Evolutionary conservation across 129 eudicot species (phyloP), one percentile per base, ranked within the genome.

Genomic region (Oenanthe sinensis): DNA sequence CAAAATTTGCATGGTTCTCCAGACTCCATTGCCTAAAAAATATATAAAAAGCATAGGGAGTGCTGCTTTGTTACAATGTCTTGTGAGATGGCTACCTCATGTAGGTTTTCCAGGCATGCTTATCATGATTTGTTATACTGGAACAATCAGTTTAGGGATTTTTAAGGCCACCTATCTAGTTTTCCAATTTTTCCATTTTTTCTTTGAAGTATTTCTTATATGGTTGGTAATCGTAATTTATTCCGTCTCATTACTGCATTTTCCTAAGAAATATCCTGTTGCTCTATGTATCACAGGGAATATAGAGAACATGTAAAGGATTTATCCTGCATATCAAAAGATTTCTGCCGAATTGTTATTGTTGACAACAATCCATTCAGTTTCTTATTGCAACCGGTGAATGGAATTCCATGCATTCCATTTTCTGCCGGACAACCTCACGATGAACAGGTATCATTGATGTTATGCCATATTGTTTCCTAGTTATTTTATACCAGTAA

Each of bases 341-440:
- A 96, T 85, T 84, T 89, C 47, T 77, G 87, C 76, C 85, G 97
- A 76, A 83, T 83, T 7, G 99, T 96, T 45, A 84, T 96, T 65
- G 99, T 96, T 74, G 99, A 96, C 83, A 96, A 96, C 85, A 96
- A 96, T 80, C 99, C 99, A n/a, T 96, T 96, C 83, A 96, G 99
- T 83, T 96, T 96, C 90, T 85, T 96, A 84, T 78, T 92, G 93
- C 99, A 96, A 81, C 97, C 99, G 6, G 81, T 89, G 65, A 96
- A 96, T 55, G 99, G 99, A 71, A 92, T 96, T 44, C 99, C 99
- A 0, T 96, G 99, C 85, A 85, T 96, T 54, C 97, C 99, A 79
- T 96, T 96, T 84, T 88, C 97, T 82, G 95, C 97, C 47, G 95
- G 99, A 80, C 97, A 96, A 82, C 99, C 99, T 22, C 94, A 87